Base-by-base conservation (phyloP, 1,284 basidiomycete genomes). In the Thecaphora thlaspeos region DNA sequence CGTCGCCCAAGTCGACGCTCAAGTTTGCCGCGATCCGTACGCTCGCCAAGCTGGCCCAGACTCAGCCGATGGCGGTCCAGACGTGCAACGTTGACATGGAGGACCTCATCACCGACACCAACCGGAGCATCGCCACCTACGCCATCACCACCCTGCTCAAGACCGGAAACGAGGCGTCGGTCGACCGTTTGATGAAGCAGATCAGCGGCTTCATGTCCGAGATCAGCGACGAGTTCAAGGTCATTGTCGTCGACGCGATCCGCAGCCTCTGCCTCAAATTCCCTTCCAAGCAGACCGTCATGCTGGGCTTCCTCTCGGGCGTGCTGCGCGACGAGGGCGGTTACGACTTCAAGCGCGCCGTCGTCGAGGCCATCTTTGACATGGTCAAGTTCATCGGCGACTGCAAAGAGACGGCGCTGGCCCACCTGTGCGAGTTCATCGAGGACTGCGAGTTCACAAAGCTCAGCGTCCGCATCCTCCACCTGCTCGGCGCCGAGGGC, bases 381-480 rank as follows among this genome's bases (percentile, higher is more conserved):
- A 98, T 98, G 95, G 91, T 98, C 84, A 95, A 94, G 79, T 96
- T 87, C 81, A 96, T 98, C 74, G 82, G 83, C 42, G 94, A 97
- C 55, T 90, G 88, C 81, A 95, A 96, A 80, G 95, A 76, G 57
- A 57, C 68, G 12, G 95, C 95, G 1, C 85, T 99, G 40, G 92
- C 92, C 12, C 91, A 99, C 77, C 85, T 99, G n/a, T 98, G 95
- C 83, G 95, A 99, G 79, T 98, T 99, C 79, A 99, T 99, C 78
- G 95, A 98, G 81, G 95, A 98, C 79, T 99, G 95, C 84, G 95
- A 99, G 80, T 99, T 98, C 79, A 97, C 94, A 39, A 99, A 98
- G 81, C 86, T 99, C 43, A 96, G 91, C 24, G 95, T 99, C 55
- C 88, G 95, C 45, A 91, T 99, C 71, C 83, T 99, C 34, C 90